These are phyloP conservation scores for Cenococcum geophilum DNA, from an alignment of 495 filamentous ascomycete genomes.

Conservation along the genomic window DNA sequence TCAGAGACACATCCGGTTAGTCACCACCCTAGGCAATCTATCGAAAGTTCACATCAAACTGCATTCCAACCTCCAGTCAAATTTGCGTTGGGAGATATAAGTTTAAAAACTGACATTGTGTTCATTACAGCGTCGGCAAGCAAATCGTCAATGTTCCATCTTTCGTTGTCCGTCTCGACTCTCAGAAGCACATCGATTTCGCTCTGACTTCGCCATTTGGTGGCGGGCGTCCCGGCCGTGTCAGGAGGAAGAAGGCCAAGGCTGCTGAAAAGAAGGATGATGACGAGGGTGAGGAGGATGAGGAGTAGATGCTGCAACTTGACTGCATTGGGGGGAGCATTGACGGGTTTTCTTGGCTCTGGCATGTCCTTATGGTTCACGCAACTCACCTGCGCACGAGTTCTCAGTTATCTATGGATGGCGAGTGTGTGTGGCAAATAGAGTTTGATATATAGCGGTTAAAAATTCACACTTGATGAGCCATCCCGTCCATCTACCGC, in stretches of 20 bases:
- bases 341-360: not conserved
- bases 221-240: slow-evolving; percentile 92
- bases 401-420: too few relatives aligned
- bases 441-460: too few relatives aligned
- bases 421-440: too few relatives aligned
- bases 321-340: not conserved
- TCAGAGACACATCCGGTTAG: slow-evolving; percentile 92
- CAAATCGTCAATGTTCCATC: slow-evolving; percentile 99
- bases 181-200: slow-evolving; percentile 99
- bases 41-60: too few relatives aligned
- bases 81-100: too few relatives aligned
- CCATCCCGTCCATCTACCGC: too few relatives aligned
- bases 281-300: slow-evolving; percentile 79
- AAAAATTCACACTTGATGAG: too few relatives aligned
- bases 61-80: too few relatives aligned
- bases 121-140: slow-evolving; percentile 71
- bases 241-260: slow-evolving; percentile 98
- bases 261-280: slow-evolving; percentile 82
- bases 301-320: slow-evolving; percentile 56
- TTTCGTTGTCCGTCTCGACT: slow-evolving; percentile 98
- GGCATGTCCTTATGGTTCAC: not conserved
- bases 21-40: slow-evolving; percentile 13
- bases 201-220: slow-evolving; percentile 94
- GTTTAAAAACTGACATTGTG: not conserved
- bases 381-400: too few relatives aligned